A percentile compares a stretch with the other conserved stretches of the same genome.
phyloP scores from a whole-genome alignment of 257 asterid genomes.

The Capsicum rhomboideum region DNA sequence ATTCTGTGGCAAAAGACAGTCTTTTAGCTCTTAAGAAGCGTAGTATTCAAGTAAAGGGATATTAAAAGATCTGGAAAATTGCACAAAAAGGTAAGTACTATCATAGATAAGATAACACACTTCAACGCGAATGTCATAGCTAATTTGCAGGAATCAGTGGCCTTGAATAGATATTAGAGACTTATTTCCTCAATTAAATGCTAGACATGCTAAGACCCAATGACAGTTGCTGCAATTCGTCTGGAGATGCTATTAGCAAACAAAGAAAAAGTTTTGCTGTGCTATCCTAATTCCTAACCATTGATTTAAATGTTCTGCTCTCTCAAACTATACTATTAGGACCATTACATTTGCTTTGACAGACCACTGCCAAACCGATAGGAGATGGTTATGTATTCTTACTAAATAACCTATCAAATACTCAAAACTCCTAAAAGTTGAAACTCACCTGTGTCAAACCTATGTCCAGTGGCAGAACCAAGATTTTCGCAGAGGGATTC shows the following conservation, averaged over 20 bases:
- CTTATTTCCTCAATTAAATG: background rate
- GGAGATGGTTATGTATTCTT: background rate
- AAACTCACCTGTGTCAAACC: background rate
- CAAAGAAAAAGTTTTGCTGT: background rate
- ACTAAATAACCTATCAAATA: background rate
- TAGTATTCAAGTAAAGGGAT: background rate
- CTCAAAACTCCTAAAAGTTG: background rate
- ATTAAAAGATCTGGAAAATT: background rate
- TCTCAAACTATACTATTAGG: background rate
- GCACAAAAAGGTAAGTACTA: background rate
- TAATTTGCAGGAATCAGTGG: background rate
- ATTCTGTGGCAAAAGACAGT: conserved; percentile 39
- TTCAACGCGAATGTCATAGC: background rate
- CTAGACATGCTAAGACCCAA: background rate
- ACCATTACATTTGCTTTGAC: background rate
- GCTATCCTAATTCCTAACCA: background rate
- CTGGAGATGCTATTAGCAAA: background rate
- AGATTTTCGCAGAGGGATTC: background rate
- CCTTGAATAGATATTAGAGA: background rate
- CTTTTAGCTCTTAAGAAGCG: background rate
- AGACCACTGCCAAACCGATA: background rate
- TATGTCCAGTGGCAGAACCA: background rate
- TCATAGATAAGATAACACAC: background rate
- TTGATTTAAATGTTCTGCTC: background rate
- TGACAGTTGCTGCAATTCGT: background rate